phyloP scores from a whole-genome alignment of 192 early-diverging fungal species.

The Backusella liffmaniae region DNA sequence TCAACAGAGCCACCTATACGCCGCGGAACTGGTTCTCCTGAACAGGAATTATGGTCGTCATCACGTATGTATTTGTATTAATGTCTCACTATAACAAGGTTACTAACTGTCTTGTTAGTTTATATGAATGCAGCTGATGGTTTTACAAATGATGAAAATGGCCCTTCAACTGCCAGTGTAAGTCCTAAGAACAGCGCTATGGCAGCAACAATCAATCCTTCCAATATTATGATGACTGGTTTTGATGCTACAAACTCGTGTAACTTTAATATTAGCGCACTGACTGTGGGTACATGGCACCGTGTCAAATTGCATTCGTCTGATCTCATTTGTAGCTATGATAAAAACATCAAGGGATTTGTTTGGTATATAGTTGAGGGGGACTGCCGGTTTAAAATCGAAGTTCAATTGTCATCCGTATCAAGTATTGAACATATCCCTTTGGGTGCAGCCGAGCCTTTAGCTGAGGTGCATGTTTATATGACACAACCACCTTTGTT shows the following conservation, averaged over 20 bases:
- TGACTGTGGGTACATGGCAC: slow-evolving; percentile 61
- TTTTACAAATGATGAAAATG: not conserved
- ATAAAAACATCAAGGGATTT: slow-evolving; percentile 41
- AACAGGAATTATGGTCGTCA: not conserved
- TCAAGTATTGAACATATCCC: slow-evolving; percentile 40
- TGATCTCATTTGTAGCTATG: slow-evolving; percentile 53
- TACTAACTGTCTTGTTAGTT: not conserved
- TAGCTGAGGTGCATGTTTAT: slow-evolving; percentile 46
- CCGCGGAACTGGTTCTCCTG: not conserved
- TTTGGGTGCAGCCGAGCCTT: slow-evolving; percentile 22
- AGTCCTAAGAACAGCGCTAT: not conserved
- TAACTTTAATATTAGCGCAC: slow-evolving; percentile 40
- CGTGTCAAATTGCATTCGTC: slow-evolving; percentile 47
- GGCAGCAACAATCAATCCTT: not conserved
- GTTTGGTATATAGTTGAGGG: slow-evolving; percentile 59
- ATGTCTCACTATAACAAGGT: not conserved
- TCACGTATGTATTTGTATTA: not conserved
- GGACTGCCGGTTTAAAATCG: slow-evolving; percentile 56
- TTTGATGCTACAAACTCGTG: not conserved
- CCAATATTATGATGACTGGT: not conserved
- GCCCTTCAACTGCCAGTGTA: not conserved
- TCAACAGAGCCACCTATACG: not conserved
- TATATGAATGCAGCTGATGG: not conserved
- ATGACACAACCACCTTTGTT: slow-evolving; percentile 53
- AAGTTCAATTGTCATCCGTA: slow-evolving; percentile 47